Evolutionary conservation across 2,329 filamentous ascomycete genomes (phyloP).

Genomic region (Tetracladium maxilliforme): DNA sequence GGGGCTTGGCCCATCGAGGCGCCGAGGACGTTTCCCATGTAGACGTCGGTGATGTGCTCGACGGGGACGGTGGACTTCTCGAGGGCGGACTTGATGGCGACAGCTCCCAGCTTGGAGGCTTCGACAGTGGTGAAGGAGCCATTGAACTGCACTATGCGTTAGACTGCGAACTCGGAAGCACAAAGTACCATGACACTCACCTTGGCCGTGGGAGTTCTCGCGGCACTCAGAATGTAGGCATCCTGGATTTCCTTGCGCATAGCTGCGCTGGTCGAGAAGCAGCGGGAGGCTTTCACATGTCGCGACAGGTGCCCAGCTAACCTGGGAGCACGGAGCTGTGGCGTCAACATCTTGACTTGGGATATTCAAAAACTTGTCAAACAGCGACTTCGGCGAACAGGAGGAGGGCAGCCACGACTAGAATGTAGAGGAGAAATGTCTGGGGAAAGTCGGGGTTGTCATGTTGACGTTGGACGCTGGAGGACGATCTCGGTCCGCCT

Average conservation of each 20-base stretch:
- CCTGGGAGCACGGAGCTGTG: no score
- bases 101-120: slow-evolving; percentile 77
- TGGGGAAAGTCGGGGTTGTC: no score
- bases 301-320: no score
- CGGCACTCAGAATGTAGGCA: slow-evolving; percentile 84
- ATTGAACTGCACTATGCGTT: slow-evolving; percentile 55
- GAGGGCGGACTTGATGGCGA: slow-evolving; percentile 82
- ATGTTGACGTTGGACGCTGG: no score
- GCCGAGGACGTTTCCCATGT: slow-evolving; percentile 93
- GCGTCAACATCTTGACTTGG: no score
- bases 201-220: slow-evolving; percentile 81
- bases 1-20: slow-evolving; percentile 77
- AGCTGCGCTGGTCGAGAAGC: slow-evolving; percentile 33
- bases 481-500: no score
- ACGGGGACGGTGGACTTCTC: slow-evolving; percentile 72
- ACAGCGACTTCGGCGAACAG: no score
- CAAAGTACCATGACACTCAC: slow-evolving; percentile 25
- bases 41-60: slow-evolving; percentile 76
- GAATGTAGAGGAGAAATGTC: no score
- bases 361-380: no score
- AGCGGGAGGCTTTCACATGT: slow-evolving; percentile 28
- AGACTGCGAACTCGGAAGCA: background rate
- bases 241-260: slow-evolving; percentile 59
- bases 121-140: slow-evolving; percentile 73
- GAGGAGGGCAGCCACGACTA: no score